phyloP scores from a whole-genome alignment of 345 rosid species.

The Nasturtium officinale region DNA sequence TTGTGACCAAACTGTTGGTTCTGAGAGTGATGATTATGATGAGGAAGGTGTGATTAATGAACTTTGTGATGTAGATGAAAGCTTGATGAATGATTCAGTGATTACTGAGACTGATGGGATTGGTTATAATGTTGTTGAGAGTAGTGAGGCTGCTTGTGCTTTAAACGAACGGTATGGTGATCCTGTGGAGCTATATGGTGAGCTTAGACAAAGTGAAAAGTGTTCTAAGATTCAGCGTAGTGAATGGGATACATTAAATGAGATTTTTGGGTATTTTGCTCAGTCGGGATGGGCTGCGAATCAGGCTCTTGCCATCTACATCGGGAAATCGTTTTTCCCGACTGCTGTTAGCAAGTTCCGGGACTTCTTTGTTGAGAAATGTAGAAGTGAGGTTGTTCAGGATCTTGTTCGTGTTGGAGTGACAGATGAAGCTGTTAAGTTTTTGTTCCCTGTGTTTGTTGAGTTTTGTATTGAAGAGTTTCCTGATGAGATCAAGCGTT shows the following conservation, averaged over 20 bases:
- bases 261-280: conserved; percentile 55
- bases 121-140: conserved; percentile 25
- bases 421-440: conserved; percentile 64
- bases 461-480: conserved; percentile 81
- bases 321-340: conserved; percentile 84
- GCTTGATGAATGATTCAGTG: neutral
- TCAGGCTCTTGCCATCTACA: conserved; percentile 85
- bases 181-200: conserved; percentile 62
- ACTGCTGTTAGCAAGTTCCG: conserved; percentile 63
- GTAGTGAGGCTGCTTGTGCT: conserved; percentile 27
- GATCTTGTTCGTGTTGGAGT: conserved; percentile 68
- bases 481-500: conserved; percentile 75
- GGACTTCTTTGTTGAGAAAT: conserved; percentile 54
- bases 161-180: conserved; percentile 40
- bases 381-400: conserved; percentile 51
- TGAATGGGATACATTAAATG: conserved; percentile 52
- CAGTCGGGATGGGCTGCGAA: conserved; percentile 82
- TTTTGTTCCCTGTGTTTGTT: conserved; percentile 80
- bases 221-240: conserved; percentile 43
- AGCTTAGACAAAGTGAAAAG: conserved; percentile 52
- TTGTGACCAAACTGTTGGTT: conserved; percentile 31
- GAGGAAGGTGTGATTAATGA: conserved; percentile 36
- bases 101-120: conserved; percentile 27
- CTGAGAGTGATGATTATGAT: conserved; percentile 33
- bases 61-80: conserved; percentile 27